These are phyloP conservation scores for Prunus salicina DNA, from an alignment of 306 rosid species.

Conservation along the genomic window DNA sequence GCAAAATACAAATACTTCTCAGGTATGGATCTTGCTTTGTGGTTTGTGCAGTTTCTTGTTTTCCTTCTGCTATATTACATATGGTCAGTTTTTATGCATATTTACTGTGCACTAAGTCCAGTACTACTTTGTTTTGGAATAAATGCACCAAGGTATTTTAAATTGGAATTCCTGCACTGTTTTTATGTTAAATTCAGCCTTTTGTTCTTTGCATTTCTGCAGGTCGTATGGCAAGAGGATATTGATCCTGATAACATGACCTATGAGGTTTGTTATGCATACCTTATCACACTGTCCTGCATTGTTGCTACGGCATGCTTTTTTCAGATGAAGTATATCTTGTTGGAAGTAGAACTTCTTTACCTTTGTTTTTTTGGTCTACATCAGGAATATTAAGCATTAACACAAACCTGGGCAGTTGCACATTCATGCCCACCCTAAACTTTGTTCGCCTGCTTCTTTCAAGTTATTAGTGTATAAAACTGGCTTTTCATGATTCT, in stretches of 20 bases:
- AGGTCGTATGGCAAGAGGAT: constrained; percentile 78
- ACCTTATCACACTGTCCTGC: background rate
- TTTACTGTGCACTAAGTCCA: background rate
- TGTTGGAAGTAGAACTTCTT: background rate
- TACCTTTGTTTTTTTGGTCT: background rate
- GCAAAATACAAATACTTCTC: constrained; percentile 51
- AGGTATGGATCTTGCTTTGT: constrained; percentile 53
- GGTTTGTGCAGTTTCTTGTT: constrained; percentile 1
- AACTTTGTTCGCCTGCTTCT: background rate
- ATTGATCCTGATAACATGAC: constrained; percentile 92
- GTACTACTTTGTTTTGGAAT: background rate
- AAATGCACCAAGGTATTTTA: background rate
- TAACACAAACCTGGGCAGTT: background rate
- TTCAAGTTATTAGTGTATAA: background rate
- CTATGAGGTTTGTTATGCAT: constrained; percentile 59
- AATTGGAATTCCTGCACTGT: background rate
- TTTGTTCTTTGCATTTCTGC: constrained; percentile 30
- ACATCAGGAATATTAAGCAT: background rate
- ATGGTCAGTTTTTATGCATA: background rate
- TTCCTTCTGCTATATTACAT: background rate
- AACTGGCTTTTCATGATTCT: background rate
- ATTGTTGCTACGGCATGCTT: background rate
- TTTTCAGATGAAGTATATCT: background rate
- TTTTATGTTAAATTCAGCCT: background rate
- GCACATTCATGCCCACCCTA: constrained; percentile 1